Evolutionary conservation across 495 filamentous ascomycete genomes (phyloP).

Genomic region (Astrothelium macrocarpum): DNA sequence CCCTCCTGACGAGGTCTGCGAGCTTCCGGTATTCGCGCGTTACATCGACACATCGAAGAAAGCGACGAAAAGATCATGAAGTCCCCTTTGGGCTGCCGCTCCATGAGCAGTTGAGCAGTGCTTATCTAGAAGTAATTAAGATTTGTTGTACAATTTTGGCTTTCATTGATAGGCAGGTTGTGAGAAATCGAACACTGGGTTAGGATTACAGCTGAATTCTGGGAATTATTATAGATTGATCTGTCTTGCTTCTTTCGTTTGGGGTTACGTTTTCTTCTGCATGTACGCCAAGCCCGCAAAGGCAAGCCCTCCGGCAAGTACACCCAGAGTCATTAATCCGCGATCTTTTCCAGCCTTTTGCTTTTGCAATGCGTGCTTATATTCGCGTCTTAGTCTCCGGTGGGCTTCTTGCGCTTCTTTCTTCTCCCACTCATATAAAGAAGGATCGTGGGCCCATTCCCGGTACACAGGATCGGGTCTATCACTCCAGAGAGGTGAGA

Average conservation of each 20-base stretch:
- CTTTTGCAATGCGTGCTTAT: neutral
- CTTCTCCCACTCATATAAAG: neutral
- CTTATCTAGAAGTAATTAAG: too few species aligned
- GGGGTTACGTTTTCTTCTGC: too few species aligned
- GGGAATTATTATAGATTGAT: too few species aligned
- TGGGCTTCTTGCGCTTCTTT: neutral
- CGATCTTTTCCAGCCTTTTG: neutral
- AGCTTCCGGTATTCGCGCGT: neutral
- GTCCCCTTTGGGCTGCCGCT: too few species aligned
- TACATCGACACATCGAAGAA: slow-evolving; percentile 1
- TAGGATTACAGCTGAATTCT: too few species aligned
- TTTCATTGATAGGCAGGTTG: too few species aligned
- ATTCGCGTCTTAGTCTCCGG: neutral
- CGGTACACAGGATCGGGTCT: neutral
- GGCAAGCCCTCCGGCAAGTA: neutral
- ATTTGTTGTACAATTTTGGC: too few species aligned
- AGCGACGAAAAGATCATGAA: neutral
- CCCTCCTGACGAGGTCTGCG: neutral
- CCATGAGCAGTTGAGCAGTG: too few species aligned
- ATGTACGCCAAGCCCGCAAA: neutral
- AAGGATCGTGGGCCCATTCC: neutral
- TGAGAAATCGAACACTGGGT: too few species aligned
- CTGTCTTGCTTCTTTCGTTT: too few species aligned
- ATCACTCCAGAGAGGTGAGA: neutral
- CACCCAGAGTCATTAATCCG: neutral